Percentiles rank a stretch among this genome's conserved stretches.
Evolutionary conservation across 164 flowering plant genomes (phyloP).

Genomic region (Magnolia sinica): DNA sequence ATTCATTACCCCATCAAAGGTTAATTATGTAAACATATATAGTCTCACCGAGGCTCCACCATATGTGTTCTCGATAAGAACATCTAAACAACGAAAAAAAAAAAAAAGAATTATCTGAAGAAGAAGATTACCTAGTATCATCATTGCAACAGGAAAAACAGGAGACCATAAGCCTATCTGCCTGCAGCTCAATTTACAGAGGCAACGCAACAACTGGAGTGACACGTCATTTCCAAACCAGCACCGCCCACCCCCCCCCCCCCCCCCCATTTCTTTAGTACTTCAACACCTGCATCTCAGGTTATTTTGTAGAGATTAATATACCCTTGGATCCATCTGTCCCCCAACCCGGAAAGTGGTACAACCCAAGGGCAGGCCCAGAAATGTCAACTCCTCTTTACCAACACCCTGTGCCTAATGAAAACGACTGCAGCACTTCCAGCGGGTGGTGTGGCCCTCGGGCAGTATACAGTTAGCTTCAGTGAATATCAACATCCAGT

Average conservation of each 20-base stretch:
- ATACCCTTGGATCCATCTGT: background rate
- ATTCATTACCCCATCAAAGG: background rate
- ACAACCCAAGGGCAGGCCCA: slow-evolving; percentile 4
- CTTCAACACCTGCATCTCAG: background rate
- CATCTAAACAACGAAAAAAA: slow-evolving; percentile 13
- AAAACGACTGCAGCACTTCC: slow-evolving; percentile 28
- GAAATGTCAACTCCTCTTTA: background rate
- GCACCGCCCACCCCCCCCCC: no score
- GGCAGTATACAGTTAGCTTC: background rate
- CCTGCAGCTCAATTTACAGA: slow-evolving; percentile 59
- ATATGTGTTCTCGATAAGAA: slow-evolving; percentile 5
- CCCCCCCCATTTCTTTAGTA: slow-evolving; percentile 15
- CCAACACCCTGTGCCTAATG: slow-evolving; percentile 22
- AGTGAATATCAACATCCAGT: background rate
- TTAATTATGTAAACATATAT: slow-evolving; percentile 22
- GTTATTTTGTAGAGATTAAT: background rate
- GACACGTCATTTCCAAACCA: background rate
- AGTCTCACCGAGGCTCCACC: slow-evolving; percentile 18
- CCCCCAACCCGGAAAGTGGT: background rate
- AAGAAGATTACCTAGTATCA: slow-evolving; percentile 8
- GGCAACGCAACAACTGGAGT: slow-evolving; percentile 2
- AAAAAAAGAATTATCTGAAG: slow-evolving; percentile 22
- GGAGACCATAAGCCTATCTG: slow-evolving; percentile 28
- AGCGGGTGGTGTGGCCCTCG: slow-evolving; percentile 31
- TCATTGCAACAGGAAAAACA: slow-evolving; percentile 27